phyloP scores from a whole-genome alignment of 345 rosid species.

The Stellera chamaejasme region DNA sequence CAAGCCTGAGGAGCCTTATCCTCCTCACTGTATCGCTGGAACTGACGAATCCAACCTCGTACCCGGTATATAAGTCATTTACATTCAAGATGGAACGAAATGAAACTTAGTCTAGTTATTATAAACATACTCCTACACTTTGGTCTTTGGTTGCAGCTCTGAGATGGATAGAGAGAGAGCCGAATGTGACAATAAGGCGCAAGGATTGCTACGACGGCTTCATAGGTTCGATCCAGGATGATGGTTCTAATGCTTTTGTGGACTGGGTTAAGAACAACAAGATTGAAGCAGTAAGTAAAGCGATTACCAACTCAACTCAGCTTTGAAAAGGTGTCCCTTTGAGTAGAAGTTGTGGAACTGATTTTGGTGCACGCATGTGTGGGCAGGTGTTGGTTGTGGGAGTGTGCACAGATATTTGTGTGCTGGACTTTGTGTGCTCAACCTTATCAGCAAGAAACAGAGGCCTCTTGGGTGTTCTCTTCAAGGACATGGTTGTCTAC shows the following conservation, averaged over 20 bases:
- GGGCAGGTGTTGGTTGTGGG: slow-evolving; percentile 45
- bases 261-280: slow-evolving; percentile 72
- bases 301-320: too few species aligned
- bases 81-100: too few species aligned
- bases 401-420: slow-evolving; percentile 56
- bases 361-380: not conserved
- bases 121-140: too few species aligned
- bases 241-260: slow-evolving; percentile 73
- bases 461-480: slow-evolving; percentile 34
- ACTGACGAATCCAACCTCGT: slow-evolving; percentile 73
- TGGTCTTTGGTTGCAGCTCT: slow-evolving; percentile 31
- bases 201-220: slow-evolving; percentile 83
- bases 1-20: slow-evolving; percentile 76
- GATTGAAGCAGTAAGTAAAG: slow-evolving; percentile 50
- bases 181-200: slow-evolving; percentile 50
- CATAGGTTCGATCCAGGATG: slow-evolving; percentile 69
- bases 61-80: slow-evolving; percentile 40
- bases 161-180: slow-evolving; percentile 64
- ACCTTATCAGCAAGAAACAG: slow-evolving; percentile 48
- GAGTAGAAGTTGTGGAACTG: slow-evolving; percentile 3
- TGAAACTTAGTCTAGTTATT: too few species aligned
- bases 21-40: slow-evolving; percentile 82
- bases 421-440: slow-evolving; percentile 54
- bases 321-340: not conserved
- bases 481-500: slow-evolving; percentile 38